Percentiles rank a stretch among this genome's conserved stretches.
Conservation (phyloP, 352 stramenopile genomes). For the Phytophthora crassamura region DNA sequence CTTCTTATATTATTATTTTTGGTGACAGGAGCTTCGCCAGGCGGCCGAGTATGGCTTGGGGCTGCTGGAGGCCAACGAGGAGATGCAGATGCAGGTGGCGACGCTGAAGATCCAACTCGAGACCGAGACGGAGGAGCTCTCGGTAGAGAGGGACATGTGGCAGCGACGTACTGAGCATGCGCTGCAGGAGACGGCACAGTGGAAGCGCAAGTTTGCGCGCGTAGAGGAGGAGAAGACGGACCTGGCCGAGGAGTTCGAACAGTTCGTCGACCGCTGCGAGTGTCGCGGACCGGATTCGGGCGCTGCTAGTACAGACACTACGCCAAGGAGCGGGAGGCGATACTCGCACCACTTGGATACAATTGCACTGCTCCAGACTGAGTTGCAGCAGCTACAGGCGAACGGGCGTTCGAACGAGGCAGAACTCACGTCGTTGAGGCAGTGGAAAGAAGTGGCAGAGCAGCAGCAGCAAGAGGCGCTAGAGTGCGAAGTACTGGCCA, state of each 20-base stretch:
- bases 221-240: slow-evolving; percentile 74
- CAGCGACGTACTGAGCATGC: slow-evolving; percentile 68
- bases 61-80: slow-evolving; percentile 80
- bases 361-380: slow-evolving; percentile 46
- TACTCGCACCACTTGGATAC: slow-evolving; percentile 40
- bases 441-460: slow-evolving; percentile 55
- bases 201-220: slow-evolving; percentile 68
- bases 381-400: slow-evolving; percentile 51
- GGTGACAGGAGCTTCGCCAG: slow-evolving; percentile 70
- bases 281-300: slow-evolving; percentile 32
- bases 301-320: neutral
- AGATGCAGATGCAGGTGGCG: slow-evolving; percentile 72
- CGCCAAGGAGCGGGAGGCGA: slow-evolving; percentile 13
- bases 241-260: slow-evolving; percentile 62
- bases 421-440: slow-evolving; percentile 50
- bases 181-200: slow-evolving; percentile 69
- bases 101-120: slow-evolving; percentile 81
- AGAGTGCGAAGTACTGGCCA: slow-evolving; percentile 44
- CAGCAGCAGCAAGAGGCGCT: slow-evolving; percentile 52
- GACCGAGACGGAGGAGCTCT: slow-evolving; percentile 64
- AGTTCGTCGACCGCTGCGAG: slow-evolving; percentile 49
- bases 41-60: slow-evolving; percentile 82
- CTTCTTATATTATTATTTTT: slow-evolving; percentile 14
- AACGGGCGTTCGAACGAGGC: slow-evolving; percentile 42
- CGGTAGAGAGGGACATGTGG: slow-evolving; percentile 64